Conservation (phyloP, 352 stramenopile genomes). For the Hyphochytrium catenoides region DNA sequence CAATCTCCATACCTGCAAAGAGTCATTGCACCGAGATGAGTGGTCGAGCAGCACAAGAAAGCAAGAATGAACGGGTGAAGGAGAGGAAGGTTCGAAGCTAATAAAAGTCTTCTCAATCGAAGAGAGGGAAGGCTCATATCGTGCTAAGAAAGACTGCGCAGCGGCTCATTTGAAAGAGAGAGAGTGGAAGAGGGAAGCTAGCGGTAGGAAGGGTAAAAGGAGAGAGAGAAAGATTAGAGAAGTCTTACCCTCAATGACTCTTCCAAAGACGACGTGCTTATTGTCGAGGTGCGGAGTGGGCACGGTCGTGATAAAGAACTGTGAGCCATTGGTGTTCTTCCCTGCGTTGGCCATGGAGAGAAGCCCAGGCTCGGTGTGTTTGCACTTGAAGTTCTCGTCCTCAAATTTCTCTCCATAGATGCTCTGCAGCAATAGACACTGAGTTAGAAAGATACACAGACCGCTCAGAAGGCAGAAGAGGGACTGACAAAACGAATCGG, state of each 20-base stretch:
- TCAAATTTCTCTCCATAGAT: slow-evolving; percentile 80
- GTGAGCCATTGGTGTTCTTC: slow-evolving; percentile 84
- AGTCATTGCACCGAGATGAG: too few relatives aligned
- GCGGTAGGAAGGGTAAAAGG: too few relatives aligned
- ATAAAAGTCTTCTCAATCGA: slow-evolving; percentile 1
- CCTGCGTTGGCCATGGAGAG: slow-evolving; percentile 91
- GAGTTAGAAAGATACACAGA: neutral
- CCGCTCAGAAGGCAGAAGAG: slow-evolving; percentile 2
- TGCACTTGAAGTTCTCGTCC: slow-evolving; percentile 95
- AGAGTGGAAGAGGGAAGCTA: too few relatives aligned
- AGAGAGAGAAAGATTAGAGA: neutral
- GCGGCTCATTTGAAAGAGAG: too few relatives aligned
- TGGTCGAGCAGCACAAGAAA: too few relatives aligned
- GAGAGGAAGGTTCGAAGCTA: too few relatives aligned
- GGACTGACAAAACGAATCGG: neutral
- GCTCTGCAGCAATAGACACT: too few relatives aligned
- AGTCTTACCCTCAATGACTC: slow-evolving; percentile 46
- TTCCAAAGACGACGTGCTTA: slow-evolving; percentile 95
- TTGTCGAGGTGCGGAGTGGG: slow-evolving; percentile 87
- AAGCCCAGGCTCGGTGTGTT: slow-evolving; percentile 80
- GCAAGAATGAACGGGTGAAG: too few relatives aligned
- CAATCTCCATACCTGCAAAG: slow-evolving; percentile 63
- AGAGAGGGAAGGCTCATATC: too few relatives aligned
- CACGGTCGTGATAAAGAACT: slow-evolving; percentile 89
- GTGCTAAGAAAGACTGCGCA: slow-evolving; percentile 1